These are phyloP conservation scores for Calocera cornea DNA, from an alignment of 768 basidiomycete genomes.

Conservation along the genomic window DNA sequence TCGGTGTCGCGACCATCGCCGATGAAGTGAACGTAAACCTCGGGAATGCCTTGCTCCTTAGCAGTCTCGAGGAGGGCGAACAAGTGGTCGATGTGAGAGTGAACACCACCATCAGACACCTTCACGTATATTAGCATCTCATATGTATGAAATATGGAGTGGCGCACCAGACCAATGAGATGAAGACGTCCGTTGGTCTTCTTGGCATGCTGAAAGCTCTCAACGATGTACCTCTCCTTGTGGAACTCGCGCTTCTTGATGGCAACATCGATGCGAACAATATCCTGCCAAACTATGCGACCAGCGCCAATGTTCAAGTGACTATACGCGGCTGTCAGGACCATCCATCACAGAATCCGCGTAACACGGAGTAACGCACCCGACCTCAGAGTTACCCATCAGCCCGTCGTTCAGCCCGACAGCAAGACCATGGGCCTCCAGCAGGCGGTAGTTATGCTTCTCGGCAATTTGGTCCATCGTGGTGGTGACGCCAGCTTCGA, in stretches of 20 bases:
- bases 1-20: constrained; percentile 93
- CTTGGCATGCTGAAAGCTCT: constrained; percentile 63
- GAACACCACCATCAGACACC: constrained; percentile 94
- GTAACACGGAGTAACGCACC: constrained; percentile 38
- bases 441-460: constrained; percentile 53
- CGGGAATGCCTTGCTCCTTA: constrained; percentile 68
- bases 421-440: constrained; percentile 79
- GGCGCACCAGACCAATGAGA: constrained; percentile 66
- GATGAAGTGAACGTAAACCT: constrained; percentile 86
- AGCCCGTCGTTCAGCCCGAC: constrained; percentile 86
- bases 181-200: constrained; percentile 73
- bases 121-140: constrained; percentile 21
- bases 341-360: constrained; percentile 3
- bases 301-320: constrained; percentile 94
- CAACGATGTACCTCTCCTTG: constrained; percentile 58
- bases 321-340: constrained; percentile 30
- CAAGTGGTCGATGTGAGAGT: constrained; percentile 84
- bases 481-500: constrained; percentile 67
- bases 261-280: constrained; percentile 83
- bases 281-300: constrained; percentile 94
- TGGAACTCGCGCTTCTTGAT: constrained; percentile 84
- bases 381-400: constrained; percentile 97
- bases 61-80: constrained; percentile 84
- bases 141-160: neutral
- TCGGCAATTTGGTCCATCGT: constrained; percentile 82